Conservation (phyloP, 495 filamentous ascomycete genomes). For the Penicillium roqueforti region DNA sequence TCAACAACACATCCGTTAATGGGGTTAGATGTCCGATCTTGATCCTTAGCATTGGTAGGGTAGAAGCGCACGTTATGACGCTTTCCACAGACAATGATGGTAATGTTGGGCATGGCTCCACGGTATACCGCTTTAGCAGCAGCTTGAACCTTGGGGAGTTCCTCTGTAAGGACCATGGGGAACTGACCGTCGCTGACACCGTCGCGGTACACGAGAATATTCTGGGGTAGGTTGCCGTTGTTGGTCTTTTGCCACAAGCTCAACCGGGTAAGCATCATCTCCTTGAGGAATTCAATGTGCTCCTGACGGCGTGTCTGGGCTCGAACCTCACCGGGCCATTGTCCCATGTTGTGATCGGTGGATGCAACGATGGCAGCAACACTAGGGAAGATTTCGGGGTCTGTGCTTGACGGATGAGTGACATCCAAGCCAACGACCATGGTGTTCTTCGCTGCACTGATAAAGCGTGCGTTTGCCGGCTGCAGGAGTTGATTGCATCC, state of each 20-base stretch:
- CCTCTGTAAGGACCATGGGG: constrained; percentile 45
- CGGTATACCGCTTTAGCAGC: constrained; percentile 54
- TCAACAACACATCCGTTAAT: constrained; percentile 74
- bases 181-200: constrained; percentile 84
- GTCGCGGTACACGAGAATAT: constrained; percentile 79
- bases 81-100: constrained; percentile 59
- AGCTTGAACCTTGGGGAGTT: constrained; percentile 48
- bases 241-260: constrained; percentile 49
- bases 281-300: constrained; percentile 51
- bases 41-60: constrained; percentile 50
- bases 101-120: constrained; percentile 37
- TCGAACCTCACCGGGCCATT: constrained; percentile 64
- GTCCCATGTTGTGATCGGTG: constrained; percentile 52
- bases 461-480: constrained; percentile 39
- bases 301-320: constrained; percentile 55
- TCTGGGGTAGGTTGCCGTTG: constrained; percentile 52
- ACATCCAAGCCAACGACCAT: constrained; percentile 86
- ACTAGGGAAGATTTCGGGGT: constrained; percentile 53
- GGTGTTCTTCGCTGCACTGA: constrained; percentile 58
- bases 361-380: constrained; percentile 74
- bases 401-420: constrained; percentile 73
- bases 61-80: constrained; percentile 90
- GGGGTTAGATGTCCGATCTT: constrained; percentile 53
- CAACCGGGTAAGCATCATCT: constrained; percentile 56
- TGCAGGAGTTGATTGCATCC: constrained; percentile 66